Percentiles rank a stretch among this genome's conserved stretches.
phyloP scores from a whole-genome alignment of 257 asterid species.

The Echites panduratus region DNA sequence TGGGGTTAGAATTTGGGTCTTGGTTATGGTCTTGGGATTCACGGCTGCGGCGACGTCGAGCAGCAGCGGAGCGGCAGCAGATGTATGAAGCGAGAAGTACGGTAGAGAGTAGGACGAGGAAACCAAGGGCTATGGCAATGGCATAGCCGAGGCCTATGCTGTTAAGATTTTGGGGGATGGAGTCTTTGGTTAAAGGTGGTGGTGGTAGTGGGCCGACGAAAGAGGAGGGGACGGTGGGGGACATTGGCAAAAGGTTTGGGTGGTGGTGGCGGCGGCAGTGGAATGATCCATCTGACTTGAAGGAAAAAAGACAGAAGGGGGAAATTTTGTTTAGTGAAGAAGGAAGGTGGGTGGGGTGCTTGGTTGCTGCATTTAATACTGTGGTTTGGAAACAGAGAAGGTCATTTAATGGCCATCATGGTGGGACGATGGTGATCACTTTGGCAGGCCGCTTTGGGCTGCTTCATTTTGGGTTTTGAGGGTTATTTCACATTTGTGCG shows the following conservation, averaged over 20 bases:
- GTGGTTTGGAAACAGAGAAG: conserved; percentile 35
- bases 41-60: conserved; percentile 39
- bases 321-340: background rate
- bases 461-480: background rate
- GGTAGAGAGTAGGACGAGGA: conserved; percentile 72
- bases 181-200: conserved; percentile 15
- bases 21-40: background rate
- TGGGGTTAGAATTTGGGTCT: conserved; percentile 15
- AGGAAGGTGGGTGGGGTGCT: conserved; percentile 43
- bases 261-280: conserved; percentile 18
- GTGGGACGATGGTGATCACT: conserved; percentile 21
- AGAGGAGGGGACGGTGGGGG: conserved; percentile 36
- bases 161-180: conserved; percentile 25
- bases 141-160: conserved; percentile 68
- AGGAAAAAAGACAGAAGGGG: conserved; percentile 8
- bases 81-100: conserved; percentile 66
- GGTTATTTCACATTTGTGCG: too few species aligned
- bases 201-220: conserved; percentile 36
- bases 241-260: conserved; percentile 32
- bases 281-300: conserved; percentile 43
- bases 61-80: conserved; percentile 69
- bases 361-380: conserved; percentile 58
- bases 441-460: background rate
- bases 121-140: conserved; percentile 71
- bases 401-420: conserved; percentile 50